Conservation (phyloP, 176 grass and related monocot species). For the Elymus sibiricus region DNA sequence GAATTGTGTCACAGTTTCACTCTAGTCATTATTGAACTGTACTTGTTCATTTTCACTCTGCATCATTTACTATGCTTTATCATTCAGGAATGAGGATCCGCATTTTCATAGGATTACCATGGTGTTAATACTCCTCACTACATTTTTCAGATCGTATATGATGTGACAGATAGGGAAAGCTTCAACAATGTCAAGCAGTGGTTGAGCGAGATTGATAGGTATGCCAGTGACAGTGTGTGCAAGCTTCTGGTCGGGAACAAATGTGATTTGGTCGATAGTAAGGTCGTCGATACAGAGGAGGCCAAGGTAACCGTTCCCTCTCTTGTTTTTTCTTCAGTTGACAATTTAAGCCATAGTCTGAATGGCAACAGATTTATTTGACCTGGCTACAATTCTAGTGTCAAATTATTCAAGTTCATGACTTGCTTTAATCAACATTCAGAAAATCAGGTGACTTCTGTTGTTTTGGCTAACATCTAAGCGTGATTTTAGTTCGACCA, state of each 20-base stretch:
- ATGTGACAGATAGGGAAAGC: slow-evolving; percentile 82
- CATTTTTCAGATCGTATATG: slow-evolving; percentile 81
- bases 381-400: background rate
- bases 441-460: background rate
- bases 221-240: slow-evolving; percentile 91
- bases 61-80: background rate
- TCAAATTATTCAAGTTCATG: background rate
- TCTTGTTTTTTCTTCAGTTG: background rate
- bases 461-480: background rate
- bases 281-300: slow-evolving; percentile 81
- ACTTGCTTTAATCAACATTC: background rate
- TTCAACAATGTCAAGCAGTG: slow-evolving; percentile 94
- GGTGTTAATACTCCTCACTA: background rate
- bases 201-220: slow-evolving; percentile 96
- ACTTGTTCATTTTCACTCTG: background rate
- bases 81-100: background rate
- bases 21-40: background rate
- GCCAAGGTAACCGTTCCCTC: slow-evolving; percentile 49
- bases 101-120: background rate
- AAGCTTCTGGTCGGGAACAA: slow-evolving; percentile 98
- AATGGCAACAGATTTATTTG: background rate
- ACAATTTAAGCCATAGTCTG: background rate
- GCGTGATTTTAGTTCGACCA: background rate
- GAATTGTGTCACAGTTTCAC: background rate
- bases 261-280: slow-evolving; percentile 81